Evolutionary conservation across 306 rosid species (phyloP).

Genomic region (Glycine soja): DNA sequence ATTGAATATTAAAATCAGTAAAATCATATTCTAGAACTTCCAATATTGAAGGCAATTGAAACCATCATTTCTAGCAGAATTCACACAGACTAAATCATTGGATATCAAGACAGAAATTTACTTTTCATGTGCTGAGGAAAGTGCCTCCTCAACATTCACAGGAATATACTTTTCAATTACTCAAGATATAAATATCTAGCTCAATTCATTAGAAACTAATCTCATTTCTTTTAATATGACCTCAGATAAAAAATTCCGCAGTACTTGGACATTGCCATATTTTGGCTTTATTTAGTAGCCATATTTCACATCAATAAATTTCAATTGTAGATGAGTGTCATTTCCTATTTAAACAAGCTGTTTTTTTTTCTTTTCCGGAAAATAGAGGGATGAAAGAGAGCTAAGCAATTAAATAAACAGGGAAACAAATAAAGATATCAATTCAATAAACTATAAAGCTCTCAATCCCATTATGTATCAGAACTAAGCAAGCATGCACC

Average conservation of each 20-base stretch:
- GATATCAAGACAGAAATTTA: neutral
- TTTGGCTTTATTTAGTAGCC: neutral
- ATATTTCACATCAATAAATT: neutral
- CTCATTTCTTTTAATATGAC: neutral
- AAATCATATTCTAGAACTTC: slow-evolving; percentile 29
- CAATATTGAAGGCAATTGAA: slow-evolving; percentile 31
- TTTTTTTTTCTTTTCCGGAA: neutral
- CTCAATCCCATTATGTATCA: neutral
- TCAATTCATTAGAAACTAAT: neutral
- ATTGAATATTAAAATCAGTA: slow-evolving; percentile 18
- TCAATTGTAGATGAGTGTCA: neutral
- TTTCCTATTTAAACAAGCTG: no score
- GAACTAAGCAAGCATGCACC: no score
- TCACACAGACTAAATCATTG: neutral
- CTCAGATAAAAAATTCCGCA: neutral
- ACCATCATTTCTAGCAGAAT: neutral
- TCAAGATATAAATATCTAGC: slow-evolving; percentile 4
- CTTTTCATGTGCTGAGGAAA: no score
- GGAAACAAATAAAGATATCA: neutral
- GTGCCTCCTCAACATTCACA: no score
- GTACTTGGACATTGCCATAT: neutral
- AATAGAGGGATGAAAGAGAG: neutral
- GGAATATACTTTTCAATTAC: neutral
- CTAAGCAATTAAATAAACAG: neutral
- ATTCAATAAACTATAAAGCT: neutral